Conservation (phyloP, 2,329 filamentous ascomycete species). For the Fusarium sp. region DNA sequence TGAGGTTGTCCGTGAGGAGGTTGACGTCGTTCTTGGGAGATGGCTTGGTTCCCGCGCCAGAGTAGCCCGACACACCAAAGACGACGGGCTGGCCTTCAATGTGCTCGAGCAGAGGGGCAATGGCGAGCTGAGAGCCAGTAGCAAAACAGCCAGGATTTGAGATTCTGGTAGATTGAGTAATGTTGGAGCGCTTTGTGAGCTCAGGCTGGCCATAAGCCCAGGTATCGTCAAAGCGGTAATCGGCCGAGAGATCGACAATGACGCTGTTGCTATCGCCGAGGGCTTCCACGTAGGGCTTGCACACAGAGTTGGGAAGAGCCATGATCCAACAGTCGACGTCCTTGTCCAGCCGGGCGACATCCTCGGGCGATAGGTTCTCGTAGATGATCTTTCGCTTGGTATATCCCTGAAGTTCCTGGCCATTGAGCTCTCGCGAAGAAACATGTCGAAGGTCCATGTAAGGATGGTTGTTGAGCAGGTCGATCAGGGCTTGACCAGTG, state of each 20-base stretch:
- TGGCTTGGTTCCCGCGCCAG: slow-evolving; percentile 79
- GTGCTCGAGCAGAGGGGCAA: slow-evolving; percentile 82
- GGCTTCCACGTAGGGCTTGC: slow-evolving; percentile 92
- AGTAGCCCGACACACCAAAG: slow-evolving; percentile 95
- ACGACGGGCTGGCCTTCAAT: slow-evolving; percentile 83
- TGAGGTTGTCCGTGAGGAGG: slow-evolving; percentile 85
- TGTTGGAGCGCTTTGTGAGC: slow-evolving; percentile 79
- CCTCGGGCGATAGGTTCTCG: slow-evolving; percentile 88
- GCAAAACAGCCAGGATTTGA: slow-evolving; percentile 75
- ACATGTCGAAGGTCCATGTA: slow-evolving; percentile 91
- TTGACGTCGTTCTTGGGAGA: slow-evolving; percentile 93
- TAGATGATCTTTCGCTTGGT: slow-evolving; percentile 92
- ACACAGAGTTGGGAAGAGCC: slow-evolving; percentile 95
- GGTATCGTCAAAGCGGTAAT: slow-evolving; percentile 80
- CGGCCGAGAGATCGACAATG: slow-evolving; percentile 94
- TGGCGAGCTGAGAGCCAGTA: slow-evolving; percentile 90
- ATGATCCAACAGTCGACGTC: slow-evolving; percentile 98
- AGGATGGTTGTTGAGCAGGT: slow-evolving; percentile 87
- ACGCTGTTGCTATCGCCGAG: slow-evolving; percentile 75
- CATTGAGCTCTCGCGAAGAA: slow-evolving; percentile 90
- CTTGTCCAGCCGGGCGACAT: slow-evolving; percentile 86
- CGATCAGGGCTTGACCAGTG: slow-evolving; percentile 91
- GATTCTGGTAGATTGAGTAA: slow-evolving; percentile 73
- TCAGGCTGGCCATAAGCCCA: slow-evolving; percentile 91
- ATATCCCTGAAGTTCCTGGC: slow-evolving; percentile 89